Conservation (phyloP, 2,329 filamentous ascomycete genomes). For the Paecilomyces niveus region DNA sequence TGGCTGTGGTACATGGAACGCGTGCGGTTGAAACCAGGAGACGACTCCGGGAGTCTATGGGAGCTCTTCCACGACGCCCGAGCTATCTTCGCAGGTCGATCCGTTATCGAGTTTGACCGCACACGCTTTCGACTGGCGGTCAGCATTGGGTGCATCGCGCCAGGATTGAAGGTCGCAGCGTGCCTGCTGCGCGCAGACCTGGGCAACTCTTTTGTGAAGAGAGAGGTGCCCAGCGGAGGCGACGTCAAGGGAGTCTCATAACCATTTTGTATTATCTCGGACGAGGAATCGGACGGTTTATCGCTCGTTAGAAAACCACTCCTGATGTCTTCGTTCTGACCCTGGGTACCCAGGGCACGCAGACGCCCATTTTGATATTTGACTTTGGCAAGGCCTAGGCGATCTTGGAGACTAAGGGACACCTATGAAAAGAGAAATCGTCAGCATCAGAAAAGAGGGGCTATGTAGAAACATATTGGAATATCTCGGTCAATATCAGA, state of each 20-base stretch:
- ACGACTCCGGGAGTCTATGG: constrained; percentile 75
- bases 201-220: constrained; percentile 77
- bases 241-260: constrained; percentile 58
- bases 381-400: constrained; percentile 90
- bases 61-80: constrained; percentile 67
- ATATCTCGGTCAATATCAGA: not conserved
- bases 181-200: constrained; percentile 42
- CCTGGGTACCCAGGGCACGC: constrained; percentile 67
- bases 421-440: constrained; percentile 54
- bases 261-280: constrained; percentile 62
- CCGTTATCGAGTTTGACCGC: constrained; percentile 54
- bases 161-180: constrained; percentile 38
- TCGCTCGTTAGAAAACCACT: constrained; percentile 60
- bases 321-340: constrained; percentile 70
- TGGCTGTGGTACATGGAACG: constrained; percentile 69
- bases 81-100: constrained; percentile 52
- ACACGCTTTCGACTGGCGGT: constrained; percentile 60
- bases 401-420: constrained; percentile 84
- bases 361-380: constrained; percentile 96
- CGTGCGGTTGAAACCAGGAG: constrained; percentile 71
- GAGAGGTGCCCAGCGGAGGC: constrained; percentile 72
- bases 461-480: not conserved
- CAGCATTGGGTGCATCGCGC: constrained; percentile 36
- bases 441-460: constrained; percentile 12
- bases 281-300: constrained; percentile 78